Evolutionary conservation across 2,329 filamentous ascomycete species (phyloP), one percentile per base, ranked within the genome.

Genomic region (Anisogramma anomala): DNA sequence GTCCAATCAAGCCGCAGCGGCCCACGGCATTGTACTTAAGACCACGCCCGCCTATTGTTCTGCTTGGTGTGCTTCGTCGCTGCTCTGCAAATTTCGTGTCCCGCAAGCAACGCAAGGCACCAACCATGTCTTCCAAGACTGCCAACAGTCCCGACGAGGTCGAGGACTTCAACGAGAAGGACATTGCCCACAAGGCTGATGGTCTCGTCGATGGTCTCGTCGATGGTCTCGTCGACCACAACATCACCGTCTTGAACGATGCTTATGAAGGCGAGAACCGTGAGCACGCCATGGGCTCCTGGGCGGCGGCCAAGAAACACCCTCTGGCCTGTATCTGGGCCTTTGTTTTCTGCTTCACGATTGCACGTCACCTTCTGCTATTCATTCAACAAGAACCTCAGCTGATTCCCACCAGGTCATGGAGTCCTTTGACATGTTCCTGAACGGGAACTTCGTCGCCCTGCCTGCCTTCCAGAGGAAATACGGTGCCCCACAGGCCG

Each of bases 361-460:
- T 69, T 52, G 66, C 69, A 34, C 58, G 65, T 53, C 18, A 8
- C 15, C 28, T 39, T 7, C 10, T 8, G 11, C 6, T 6, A 4
- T 22, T 18, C 30, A n/a, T 3, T 19, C 14, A 6, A 18, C 7
- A 6, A 8, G 8, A 8, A 14, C n/a, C 32, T 3, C 13, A 17
- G 17, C 18, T 4, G 15, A 3, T 17, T 15, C 17, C 18, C 28
- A 19, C 2, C 13, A 68, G 66, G 62, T 69, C 42, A 69, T 69
- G 66, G 66, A 69, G 47, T 63, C 65, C 0, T 69, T 66, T 55
- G 63, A 65, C 45, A 64, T 69, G 55, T 69, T 69, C 50, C 52
- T 69, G 14, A 67, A 63, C 26, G 61, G 62, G 20, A 66, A 65
- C 49, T 68, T 68, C 33, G 59, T 69, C 45, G 66, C 66, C 3